Evolutionary conservation across 2,329 filamentous ascomycete species (phyloP), one percentile per base, ranked within the genome.

Genomic region (Trichoderma atroviride): DNA sequence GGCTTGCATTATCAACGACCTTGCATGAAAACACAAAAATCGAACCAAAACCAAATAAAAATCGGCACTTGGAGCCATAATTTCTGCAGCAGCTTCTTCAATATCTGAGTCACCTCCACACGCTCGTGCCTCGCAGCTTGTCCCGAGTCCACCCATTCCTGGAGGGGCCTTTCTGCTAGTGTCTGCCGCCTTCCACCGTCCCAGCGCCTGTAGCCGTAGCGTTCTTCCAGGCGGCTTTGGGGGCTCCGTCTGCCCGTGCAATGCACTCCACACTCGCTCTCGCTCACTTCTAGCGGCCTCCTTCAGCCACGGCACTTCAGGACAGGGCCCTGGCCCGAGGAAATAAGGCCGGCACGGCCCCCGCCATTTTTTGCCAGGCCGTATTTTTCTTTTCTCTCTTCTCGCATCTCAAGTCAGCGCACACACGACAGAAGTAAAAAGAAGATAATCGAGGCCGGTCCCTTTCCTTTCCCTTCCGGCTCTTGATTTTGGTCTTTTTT

Each of bases 321-420:
- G 40, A 29, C 53, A 52, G 19, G 19, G 50, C 50, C 33, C 63
- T 58, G 63, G 55, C 16, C 55, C 37, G 63, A 59, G 63, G 37
- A 16, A 74, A 76, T 76, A 75, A 75, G 72, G 74, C 73, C 71
- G 74, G 74, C 70, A 72, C 72, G 72, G 74, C 75, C 75, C 74
- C 69, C 56, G 59, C 57, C 63, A 31, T 60, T 57, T 57, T 57
- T 50, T 35, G 59, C 37, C 27, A 37, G 52, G 62, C 53, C 37
- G 65, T 70, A 55, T 70, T 74, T 74, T 69, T 71, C 70, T 64
- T 75, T 70, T 73, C 72, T 75, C 72, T 72, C 70, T 55, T 68
- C 61, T 64, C 58, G 57, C 59, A 65, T 66, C 68, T 68, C 70
- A 59, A 65, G 60, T 14, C 50, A 69, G 35, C 68, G 62, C 68